Percentiles rank a stretch among this genome's conserved stretches.
These are phyloP conservation scores for Candolleomyces aberdarensis DNA, from an alignment of 768 basidiomycete species.

Conservation along the genomic window DNA sequence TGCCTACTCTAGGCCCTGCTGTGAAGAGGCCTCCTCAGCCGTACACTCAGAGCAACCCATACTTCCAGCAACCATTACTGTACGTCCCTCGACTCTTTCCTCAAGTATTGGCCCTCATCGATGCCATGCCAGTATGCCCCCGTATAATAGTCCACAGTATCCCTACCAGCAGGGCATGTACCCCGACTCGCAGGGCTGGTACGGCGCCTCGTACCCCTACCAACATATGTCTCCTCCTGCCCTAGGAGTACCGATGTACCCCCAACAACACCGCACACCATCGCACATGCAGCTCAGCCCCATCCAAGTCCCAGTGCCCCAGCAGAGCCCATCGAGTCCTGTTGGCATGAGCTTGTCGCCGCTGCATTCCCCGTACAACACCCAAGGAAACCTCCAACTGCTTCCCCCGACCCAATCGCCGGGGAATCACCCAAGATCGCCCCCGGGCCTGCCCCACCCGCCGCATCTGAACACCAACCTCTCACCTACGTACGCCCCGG, in stretches of 20 bases:
- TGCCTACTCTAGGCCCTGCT: not conserved
- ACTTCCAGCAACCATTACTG: not conserved
- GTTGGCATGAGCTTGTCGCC: not conserved
- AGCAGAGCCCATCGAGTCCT: not conserved
- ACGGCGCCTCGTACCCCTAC: not conserved
- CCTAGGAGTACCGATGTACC: not conserved
- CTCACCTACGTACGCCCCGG: not conserved
- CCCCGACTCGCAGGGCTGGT: slow-evolving; percentile 2
- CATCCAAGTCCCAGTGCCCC: not conserved
- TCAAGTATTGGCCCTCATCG: not conserved
- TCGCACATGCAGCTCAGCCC: not conserved
- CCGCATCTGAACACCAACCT: not conserved
- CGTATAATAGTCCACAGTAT: not conserved
- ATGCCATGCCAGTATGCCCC: not conserved
- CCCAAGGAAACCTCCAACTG: not conserved
- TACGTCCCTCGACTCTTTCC: not conserved
- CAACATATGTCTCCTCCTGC: not conserved
- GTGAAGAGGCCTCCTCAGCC: not conserved
- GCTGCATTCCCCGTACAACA: not conserved
- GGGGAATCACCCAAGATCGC: not conserved
- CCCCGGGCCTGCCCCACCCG: not conserved
- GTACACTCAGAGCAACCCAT: not conserved
- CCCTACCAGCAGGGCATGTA: not conserved
- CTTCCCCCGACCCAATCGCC: not conserved
- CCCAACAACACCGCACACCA: too few relatives aligned